phyloP scores from a whole-genome alignment of 345 rosid genomes.

The Angophora floribunda region DNA sequence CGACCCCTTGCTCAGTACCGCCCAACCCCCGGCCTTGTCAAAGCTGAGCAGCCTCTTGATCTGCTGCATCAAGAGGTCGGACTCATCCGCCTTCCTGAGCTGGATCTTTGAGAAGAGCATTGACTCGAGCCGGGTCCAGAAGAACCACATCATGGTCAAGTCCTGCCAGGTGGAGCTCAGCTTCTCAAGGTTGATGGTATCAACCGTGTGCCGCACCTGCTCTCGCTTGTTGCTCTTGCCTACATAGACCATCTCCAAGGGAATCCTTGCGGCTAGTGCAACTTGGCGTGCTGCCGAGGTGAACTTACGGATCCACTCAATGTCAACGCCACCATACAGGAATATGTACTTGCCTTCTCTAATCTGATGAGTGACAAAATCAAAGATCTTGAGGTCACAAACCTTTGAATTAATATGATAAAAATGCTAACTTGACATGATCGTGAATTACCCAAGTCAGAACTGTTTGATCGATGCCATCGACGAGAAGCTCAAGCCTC shows the following conservation, averaged over 20 bases:
- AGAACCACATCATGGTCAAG: conserved; percentile 68
- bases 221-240: conserved; percentile 71
- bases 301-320: conserved; percentile 78
- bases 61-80: conserved; percentile 57
- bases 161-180: conserved; percentile 57
- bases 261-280: conserved; percentile 37
- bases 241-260: conserved; percentile 69
- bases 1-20: conserved; percentile 56
- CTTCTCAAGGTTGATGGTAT: conserved; percentile 31
- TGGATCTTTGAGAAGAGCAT: conserved; percentile 90
- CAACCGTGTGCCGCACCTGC: conserved; percentile 28
- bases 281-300: conserved; percentile 35
- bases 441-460: conserved; percentile 51
- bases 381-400: background rate
- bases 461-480: conserved; percentile 58
- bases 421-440: background rate
- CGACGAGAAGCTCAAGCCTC: conserved; percentile 68
- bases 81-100: conserved; percentile 54
- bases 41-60: conserved; percentile 80
- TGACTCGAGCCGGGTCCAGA: conserved; percentile 83
- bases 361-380: conserved; percentile 24
- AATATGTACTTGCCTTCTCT: conserved; percentile 70
- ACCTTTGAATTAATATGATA: background rate
- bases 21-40: conserved; percentile 82
- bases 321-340: conserved; percentile 78